Percentiles rank a stretch among this genome's conserved stretches.
These are phyloP conservation scores for Pharnaceum exiguum DNA, from an alignment of 148 eudicot genomes.

Conservation along the genomic window DNA sequence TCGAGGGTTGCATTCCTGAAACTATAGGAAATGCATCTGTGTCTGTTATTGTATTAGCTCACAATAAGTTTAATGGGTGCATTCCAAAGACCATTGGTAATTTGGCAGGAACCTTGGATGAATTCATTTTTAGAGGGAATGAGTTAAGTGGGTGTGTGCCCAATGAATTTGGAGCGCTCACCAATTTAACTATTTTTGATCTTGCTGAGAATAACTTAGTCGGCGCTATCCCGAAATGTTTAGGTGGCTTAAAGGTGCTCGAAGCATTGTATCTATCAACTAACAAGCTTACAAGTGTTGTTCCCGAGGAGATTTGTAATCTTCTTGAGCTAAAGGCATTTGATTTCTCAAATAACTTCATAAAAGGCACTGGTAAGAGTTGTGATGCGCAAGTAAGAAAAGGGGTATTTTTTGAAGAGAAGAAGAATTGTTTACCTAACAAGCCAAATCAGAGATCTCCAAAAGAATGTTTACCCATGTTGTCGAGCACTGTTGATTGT, in stretches of 20 bases:
- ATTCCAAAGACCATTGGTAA: conserved; percentile 56
- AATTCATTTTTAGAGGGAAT: conserved; percentile 38
- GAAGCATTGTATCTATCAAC: conserved; percentile 28
- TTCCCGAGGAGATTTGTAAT: conserved; percentile 35
- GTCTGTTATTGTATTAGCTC: conserved; percentile 58
- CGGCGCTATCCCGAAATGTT: conserved; percentile 35
- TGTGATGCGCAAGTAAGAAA: conserved; percentile 18
- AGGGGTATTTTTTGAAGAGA: conserved; percentile 14
- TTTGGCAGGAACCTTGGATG: conserved; percentile 36
- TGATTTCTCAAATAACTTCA: conserved; percentile 35
- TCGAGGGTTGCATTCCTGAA: conserved; percentile 48
- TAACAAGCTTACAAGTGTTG: conserved; percentile 38
- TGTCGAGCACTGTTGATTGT: conserved; percentile 35
- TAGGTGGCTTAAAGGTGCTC: conserved; percentile 19
- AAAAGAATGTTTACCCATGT: conserved; percentile 25
- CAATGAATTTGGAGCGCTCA: conserved; percentile 30
- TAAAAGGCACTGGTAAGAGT: conserved; percentile 19
- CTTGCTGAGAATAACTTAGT: conserved; percentile 30
- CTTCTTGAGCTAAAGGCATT: conserved; percentile 32
- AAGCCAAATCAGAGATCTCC: conserved; percentile 32
- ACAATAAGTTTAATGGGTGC: conserved; percentile 61
- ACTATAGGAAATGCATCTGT: conserved; percentile 56
- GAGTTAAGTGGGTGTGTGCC: conserved; percentile 55
- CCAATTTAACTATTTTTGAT: conserved; percentile 33
- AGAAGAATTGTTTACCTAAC: conserved; percentile 39